phyloP scores from a whole-genome alignment of 139 green algal species.

The Auxenochlorella protothecoides region DNA sequence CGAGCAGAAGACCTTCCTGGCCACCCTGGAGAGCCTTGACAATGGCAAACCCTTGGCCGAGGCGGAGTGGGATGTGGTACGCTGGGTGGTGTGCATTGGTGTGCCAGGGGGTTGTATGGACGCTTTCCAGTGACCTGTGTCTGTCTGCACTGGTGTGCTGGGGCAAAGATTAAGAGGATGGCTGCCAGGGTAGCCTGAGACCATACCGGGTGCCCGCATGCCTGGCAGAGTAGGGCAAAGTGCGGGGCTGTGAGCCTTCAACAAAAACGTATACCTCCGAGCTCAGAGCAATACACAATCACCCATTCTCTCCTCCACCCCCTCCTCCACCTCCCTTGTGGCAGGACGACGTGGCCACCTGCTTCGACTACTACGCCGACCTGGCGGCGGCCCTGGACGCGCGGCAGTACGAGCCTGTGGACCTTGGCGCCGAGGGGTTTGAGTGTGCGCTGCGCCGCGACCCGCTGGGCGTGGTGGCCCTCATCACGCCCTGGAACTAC shows the following conservation, averaged over 20 bases:
- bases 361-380: slow-evolving; percentile 73
- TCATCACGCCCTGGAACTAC: slow-evolving; percentile 89
- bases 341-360: slow-evolving; percentile 57
- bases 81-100: neutral
- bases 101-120: too few species aligned
- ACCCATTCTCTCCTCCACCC: neutral
- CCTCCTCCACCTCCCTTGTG: neutral
- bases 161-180: too few species aligned
- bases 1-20: slow-evolving; percentile 48
- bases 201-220: too few species aligned
- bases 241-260: neutral
- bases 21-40: slow-evolving; percentile 62
- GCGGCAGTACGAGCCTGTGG: slow-evolving; percentile 42
- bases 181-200: too few species aligned
- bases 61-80: slow-evolving; percentile 77
- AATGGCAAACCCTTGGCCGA: slow-evolving; percentile 80
- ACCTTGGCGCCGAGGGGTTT: slow-evolving; percentile 57
- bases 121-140: too few species aligned
- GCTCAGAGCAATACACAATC: neutral
- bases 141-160: too few species aligned
- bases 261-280: neutral
- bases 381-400: slow-evolving; percentile 72
- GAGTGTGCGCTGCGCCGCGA: slow-evolving; percentile 17
- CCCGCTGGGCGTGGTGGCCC: slow-evolving; percentile 37
- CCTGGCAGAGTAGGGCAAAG: too few species aligned